These are phyloP conservation scores for Cryptococcus sp. DNA, from an alignment of 1,284 basidiomycete species.

Conservation along the genomic window DNA sequence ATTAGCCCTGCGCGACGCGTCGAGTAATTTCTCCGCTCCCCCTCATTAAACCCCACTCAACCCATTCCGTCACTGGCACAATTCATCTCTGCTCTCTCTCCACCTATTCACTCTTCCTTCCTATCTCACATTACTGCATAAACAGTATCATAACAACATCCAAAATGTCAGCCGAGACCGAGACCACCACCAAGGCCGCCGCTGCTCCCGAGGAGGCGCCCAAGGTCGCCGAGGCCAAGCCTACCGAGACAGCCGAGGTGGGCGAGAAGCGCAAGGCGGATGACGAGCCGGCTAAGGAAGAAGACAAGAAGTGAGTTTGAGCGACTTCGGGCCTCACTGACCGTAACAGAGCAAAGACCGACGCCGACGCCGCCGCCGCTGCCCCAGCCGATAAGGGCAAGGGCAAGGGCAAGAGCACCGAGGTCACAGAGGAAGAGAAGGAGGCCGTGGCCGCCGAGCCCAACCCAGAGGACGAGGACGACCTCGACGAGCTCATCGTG, in stretches of 20 bases:
- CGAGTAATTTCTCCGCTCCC: too few relatives aligned
- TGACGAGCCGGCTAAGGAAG: constrained; percentile 14
- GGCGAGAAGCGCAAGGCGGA: constrained; percentile 29
- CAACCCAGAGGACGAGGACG: constrained; percentile 30
- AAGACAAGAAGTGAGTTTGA: constrained; percentile 38
- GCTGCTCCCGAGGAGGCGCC: constrained; percentile 9
- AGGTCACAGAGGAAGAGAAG: constrained; percentile 19
- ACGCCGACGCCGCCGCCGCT: constrained; percentile 15
- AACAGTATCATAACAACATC: background rate
- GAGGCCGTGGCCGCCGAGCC: constrained; percentile 19
- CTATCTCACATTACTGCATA: too few relatives aligned
- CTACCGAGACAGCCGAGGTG: constrained; percentile 12
- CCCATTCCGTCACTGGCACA: too few relatives aligned
- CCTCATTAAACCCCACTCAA: too few relatives aligned
- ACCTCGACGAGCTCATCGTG: constrained; percentile 33
- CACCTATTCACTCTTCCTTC: too few relatives aligned
- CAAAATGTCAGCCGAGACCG: constrained; percentile 26
- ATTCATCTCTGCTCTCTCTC: too few relatives aligned
- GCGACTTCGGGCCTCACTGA: background rate
- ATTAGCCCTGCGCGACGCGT: too few relatives aligned
- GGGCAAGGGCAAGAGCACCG: constrained; percentile 37
- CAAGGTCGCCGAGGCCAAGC: constrained; percentile 10
- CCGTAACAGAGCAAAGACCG: constrained; percentile 32
- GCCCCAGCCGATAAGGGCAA: constrained; percentile 35
- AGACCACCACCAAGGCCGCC: constrained; percentile 8